phyloP scores from a whole-genome alignment of 202 grass and related monocot genomes.

The Eragrostis tef region DNA sequence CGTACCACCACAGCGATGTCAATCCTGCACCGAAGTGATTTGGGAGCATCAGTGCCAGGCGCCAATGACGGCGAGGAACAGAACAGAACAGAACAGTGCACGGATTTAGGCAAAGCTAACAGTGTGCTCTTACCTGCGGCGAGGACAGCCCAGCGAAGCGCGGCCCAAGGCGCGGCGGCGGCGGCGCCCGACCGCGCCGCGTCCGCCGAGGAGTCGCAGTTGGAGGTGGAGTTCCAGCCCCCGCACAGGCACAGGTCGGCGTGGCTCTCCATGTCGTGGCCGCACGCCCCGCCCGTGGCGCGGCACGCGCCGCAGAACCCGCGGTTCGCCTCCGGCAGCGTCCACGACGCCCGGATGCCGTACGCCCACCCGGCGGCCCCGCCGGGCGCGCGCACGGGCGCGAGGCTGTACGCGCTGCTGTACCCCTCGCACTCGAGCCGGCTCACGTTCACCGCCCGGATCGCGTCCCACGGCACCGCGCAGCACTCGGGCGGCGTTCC shows the following conservation, averaged over 20 bases:
- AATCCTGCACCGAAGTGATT: constrained; percentile 34
- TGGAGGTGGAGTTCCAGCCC: constrained; percentile 81
- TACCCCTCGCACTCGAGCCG: constrained; percentile 88
- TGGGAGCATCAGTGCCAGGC: background rate
- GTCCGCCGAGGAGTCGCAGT: constrained; percentile 76
- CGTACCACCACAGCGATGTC: constrained; percentile 14
- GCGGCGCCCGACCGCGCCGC: constrained; percentile 3
- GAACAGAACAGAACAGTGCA: background rate
- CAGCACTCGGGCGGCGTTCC: constrained; percentile 73
- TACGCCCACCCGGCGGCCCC: constrained; percentile 71
- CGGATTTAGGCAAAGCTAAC: background rate
- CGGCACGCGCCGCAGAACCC: constrained; percentile 88
- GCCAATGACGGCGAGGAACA: background rate
- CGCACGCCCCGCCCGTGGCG: constrained; percentile 89
- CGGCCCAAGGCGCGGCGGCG: background rate
- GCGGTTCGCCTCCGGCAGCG: constrained; percentile 68
- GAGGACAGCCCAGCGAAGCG: constrained; percentile 30
- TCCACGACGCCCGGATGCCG: constrained; percentile 64
- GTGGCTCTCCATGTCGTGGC: constrained; percentile 62
- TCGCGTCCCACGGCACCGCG: constrained; percentile 65
- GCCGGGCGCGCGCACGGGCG: constrained; percentile 60
- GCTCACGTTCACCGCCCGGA: constrained; percentile 78
- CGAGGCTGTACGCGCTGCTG: constrained; percentile 92
- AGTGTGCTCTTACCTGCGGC: constrained; percentile 46
- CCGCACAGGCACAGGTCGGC: constrained; percentile 82